These are phyloP conservation scores for Acrocalymma vagum DNA, from an alignment of 2,329 filamentous ascomycete species.

Conservation along the genomic window DNA sequence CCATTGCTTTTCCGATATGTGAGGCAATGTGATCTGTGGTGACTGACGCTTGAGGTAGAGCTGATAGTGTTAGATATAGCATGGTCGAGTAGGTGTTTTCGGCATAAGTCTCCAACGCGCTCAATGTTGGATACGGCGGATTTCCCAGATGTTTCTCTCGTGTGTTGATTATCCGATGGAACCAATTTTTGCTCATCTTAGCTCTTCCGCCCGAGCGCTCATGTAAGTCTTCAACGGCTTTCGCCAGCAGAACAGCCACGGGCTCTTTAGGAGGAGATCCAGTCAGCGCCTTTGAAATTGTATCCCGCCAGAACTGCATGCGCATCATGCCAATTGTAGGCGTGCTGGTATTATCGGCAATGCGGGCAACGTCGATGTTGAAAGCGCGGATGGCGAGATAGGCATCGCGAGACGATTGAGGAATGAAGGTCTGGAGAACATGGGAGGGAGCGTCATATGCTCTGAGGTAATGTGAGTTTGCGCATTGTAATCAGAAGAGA, in stretches of 20 bases:
- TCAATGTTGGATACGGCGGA: constrained; percentile 77
- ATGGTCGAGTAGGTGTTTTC: constrained; percentile 95
- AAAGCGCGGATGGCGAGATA: constrained; percentile 92
- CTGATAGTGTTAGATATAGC: constrained; percentile 85
- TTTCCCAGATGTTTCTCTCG: constrained; percentile 86
- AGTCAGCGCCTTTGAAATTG: constrained; percentile 78
- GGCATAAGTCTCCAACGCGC: constrained; percentile 83
- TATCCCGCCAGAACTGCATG: constrained; percentile 94
- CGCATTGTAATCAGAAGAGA: constrained; percentile 37
- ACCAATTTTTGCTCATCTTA: constrained; percentile 65
- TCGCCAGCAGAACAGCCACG: constrained; percentile 82
- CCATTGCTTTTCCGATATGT: constrained; percentile 92
- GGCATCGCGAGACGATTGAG: constrained; percentile 75
- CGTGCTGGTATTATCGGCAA: constrained; percentile 89
- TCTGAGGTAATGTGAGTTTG: constrained; percentile 54
- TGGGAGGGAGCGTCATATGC: constrained; percentile 90
- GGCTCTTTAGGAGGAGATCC: constrained; percentile 87
- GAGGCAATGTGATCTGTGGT: constrained; percentile 92
- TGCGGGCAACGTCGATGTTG: constrained; percentile 89
- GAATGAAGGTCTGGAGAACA: constrained; percentile 85
- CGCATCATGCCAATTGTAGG: constrained; percentile 88
- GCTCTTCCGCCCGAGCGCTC: constrained; percentile 55
- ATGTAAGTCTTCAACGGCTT: constrained; percentile 69
- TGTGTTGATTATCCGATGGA: constrained; percentile 76
- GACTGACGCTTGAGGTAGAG: constrained; percentile 80